phyloP scores from a whole-genome alignment of 1,139 yeast species.

The Sugiyamaella novakii region DNA sequence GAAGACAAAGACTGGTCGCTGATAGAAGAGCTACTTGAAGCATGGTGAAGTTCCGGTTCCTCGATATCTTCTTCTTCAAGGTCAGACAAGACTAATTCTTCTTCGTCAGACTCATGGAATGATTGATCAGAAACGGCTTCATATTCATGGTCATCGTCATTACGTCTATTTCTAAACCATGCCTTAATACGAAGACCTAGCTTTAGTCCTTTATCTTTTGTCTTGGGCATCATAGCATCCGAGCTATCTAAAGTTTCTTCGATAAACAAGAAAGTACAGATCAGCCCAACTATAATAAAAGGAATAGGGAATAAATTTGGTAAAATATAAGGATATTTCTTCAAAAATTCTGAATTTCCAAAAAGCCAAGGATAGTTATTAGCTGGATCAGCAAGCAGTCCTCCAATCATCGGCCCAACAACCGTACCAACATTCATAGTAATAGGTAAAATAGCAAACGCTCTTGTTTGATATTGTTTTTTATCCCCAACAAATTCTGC shows the following conservation, averaged over 20 bases:
- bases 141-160: slow-evolving; percentile 4
- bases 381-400: slow-evolving; percentile 43
- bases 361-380: slow-evolving; percentile 33
- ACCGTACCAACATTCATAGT: slow-evolving; percentile 59
- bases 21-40: slow-evolving; percentile 1
- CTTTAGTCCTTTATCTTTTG: slow-evolving; percentile 49
- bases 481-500: slow-evolving; percentile 58
- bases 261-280: slow-evolving; percentile 51
- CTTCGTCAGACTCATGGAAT: slow-evolving; percentile 19
- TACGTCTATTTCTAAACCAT: slow-evolving; percentile 9
- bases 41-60: background rate
- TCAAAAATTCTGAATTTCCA: slow-evolving; percentile 38
- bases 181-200: slow-evolving; percentile 29
- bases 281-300: slow-evolving; percentile 41
- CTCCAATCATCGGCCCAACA: slow-evolving; percentile 52
- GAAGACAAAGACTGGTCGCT: background rate
- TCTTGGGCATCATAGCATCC: slow-evolving; percentile 52
- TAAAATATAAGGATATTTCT: slow-evolving; percentile 57
- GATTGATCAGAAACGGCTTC: slow-evolving; percentile 12
- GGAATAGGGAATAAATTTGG: slow-evolving; percentile 60
- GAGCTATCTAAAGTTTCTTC: slow-evolving; percentile 57
- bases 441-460: slow-evolving; percentile 59
- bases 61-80: slow-evolving; percentile 20
- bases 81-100: slow-evolving; percentile 19
- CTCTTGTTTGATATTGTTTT: slow-evolving; percentile 59